phyloP scores from a whole-genome alignment of 345 rosid genomes.

The Corchorus olitorius region DNA sequence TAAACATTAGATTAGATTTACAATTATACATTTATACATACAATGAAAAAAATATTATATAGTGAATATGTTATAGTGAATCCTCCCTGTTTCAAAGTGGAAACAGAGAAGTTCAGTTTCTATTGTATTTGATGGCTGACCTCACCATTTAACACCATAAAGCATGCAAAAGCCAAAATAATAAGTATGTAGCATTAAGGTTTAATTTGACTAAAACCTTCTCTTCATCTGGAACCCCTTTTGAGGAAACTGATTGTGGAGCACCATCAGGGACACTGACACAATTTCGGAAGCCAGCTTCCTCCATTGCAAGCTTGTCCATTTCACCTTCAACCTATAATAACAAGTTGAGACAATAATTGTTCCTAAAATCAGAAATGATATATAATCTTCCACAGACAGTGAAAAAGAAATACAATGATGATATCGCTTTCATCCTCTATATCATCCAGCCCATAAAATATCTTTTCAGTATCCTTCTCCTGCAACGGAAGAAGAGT shows the following conservation, averaged over 20 bases:
- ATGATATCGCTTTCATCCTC: slow-evolving; percentile 67
- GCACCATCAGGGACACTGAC: slow-evolving; percentile 99
- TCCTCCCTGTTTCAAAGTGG: background rate
- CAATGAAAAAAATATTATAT: background rate
- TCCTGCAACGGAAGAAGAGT: slow-evolving; percentile 57
- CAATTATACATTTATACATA: slow-evolving; percentile 6
- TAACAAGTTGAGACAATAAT: slow-evolving; percentile 23
- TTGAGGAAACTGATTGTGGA: slow-evolving; percentile 64
- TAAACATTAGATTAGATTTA: slow-evolving; percentile 29
- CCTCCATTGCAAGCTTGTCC: slow-evolving; percentile 98
- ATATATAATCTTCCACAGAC: slow-evolving; percentile 1
- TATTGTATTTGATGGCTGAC: slow-evolving; percentile 5
- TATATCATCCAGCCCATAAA: slow-evolving; percentile 89
- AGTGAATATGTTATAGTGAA: too few relatives aligned
- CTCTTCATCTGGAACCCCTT: slow-evolving; percentile 60
- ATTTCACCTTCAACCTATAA: slow-evolving; percentile 96
- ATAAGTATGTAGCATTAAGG: too few relatives aligned
- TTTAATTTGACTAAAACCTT: slow-evolving; percentile 42
- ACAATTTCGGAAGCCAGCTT: slow-evolving; percentile 92
- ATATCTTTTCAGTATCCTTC: slow-evolving; percentile 67
- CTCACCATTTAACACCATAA: background rate
- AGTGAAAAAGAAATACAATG: slow-evolving; percentile 53
- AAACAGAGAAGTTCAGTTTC: background rate
- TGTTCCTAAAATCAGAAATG: background rate
- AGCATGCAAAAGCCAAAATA: background rate